Evolutionary conservation across 495 filamentous ascomycete species (phyloP), one percentile per base, ranked within the genome.

Genomic region (Podospora appendiculata): DNA sequence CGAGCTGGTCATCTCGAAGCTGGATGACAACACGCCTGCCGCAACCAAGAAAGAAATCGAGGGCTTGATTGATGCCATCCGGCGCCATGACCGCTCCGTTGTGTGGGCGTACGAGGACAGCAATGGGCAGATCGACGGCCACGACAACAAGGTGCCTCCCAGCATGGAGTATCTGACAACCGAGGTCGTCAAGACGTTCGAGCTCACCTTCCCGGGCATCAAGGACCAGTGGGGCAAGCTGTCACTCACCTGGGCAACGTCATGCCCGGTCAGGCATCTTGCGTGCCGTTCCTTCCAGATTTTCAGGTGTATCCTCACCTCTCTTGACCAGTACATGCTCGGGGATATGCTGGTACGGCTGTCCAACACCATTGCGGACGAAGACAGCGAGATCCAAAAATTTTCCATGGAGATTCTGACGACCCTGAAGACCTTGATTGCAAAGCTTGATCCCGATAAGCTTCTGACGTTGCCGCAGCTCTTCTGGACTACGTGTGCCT

Each of bases 381-480:
- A 96, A 56, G 87, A 91, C 54, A 74, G 81, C 0, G 91, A 96
- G 68, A 90, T 95, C 46, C 89, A 95, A 58, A 88, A 89, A 3
- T 99, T 96, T 66, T 94, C 94, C 2, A 89, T 96, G 86, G 93
- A 99, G 61, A 96, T 97, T 60, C 73, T 99, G 25, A 95, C 90
- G 1, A 97, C 93, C 0, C 66, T 99, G 42, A 89, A 91, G 53
- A 88, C 90, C 0, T 86, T 96, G 50, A 93, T 97, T 52, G 79
- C 80, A 51, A 89, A 89, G 25, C 73, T 96, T 17, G 82, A 88
- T n/a, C 77, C 85, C 3, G 73, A 82, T 17, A 87, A 93, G 66
- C 76, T 99, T 12, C 56, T 95, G 41, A 82, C 85, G 36, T 96
- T 92, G 55, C 91, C 93, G 7, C 90, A 96, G 59, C 71, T 97